phyloP scores from a whole-genome alignment of 2,329 filamentous ascomycete genomes.

The Ophiostoma tasmaniense region DNA sequence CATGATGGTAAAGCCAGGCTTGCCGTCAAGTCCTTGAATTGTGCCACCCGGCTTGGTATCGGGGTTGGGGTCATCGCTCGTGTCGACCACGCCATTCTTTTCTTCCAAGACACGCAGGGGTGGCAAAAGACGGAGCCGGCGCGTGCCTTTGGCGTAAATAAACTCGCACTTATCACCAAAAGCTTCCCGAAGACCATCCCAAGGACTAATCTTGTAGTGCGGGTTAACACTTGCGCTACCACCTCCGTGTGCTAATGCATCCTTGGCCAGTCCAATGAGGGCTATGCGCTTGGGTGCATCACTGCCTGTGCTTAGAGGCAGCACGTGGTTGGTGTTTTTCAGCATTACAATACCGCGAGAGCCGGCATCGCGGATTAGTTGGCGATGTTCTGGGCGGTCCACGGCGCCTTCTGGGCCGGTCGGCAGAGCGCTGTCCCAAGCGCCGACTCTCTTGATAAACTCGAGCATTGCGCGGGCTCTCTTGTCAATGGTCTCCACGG shows the following conservation, averaged over 20 bases:
- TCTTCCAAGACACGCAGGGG: background rate
- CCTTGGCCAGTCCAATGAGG: constrained; percentile 1
- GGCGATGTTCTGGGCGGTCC: constrained; percentile 39
- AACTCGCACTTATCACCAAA: constrained; percentile 29
- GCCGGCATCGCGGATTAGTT: constrained; percentile 53
- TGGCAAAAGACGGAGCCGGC: background rate
- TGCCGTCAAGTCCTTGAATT: background rate
- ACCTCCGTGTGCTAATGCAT: constrained; percentile 46
- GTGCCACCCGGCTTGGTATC: background rate
- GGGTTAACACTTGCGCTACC: constrained; percentile 61
- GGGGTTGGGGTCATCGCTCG: constrained; percentile 1
- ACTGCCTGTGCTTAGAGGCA: constrained; percentile 41
- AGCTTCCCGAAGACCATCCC: constrained; percentile 50
- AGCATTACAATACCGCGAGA: constrained; percentile 54
- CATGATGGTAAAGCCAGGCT: background rate
- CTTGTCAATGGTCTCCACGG: background rate
- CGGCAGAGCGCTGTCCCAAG: background rate
- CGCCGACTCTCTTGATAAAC: constrained; percentile 3
- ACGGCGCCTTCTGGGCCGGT: background rate
- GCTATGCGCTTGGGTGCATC: background rate
- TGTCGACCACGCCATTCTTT: background rate
- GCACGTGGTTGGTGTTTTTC: constrained; percentile 50
- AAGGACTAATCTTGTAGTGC: constrained; percentile 57
- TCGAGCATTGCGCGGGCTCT: constrained; percentile 2
- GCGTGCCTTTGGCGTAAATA: background rate